Evolutionary conservation across 1,284 basidiomycete genomes (phyloP).

Genomic region (Moniliophthora roreri): DNA sequence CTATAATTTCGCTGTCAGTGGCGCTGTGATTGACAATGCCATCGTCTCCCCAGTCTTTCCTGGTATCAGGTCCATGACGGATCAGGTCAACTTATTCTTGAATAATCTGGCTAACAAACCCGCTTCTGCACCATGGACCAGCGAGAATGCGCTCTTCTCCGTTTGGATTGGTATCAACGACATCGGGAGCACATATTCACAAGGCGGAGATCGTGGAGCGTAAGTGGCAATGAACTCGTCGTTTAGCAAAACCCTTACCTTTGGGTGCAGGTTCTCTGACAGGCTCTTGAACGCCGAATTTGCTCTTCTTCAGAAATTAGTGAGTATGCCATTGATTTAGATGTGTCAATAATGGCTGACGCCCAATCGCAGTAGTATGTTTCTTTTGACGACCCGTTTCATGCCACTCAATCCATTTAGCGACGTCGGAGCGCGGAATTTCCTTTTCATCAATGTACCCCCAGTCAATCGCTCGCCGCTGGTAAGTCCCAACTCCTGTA

Average conservation of each 20-base stretch:
- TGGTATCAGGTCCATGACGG: slow-evolving; percentile 49
- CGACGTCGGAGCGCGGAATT: slow-evolving; percentile 50
- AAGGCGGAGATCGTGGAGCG: slow-evolving; percentile 46
- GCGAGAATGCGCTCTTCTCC: slow-evolving; percentile 51
- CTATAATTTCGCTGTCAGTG: slow-evolving; percentile 63
- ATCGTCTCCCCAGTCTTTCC: slow-evolving; percentile 50
- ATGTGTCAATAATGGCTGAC: neutral
- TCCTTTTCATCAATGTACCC: slow-evolving; percentile 60
- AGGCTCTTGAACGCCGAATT: slow-evolving; percentile 52
- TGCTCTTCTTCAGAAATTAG: slow-evolving; percentile 50
- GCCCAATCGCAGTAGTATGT: slow-evolving; percentile 22
- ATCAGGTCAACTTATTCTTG: slow-evolving; percentile 52
- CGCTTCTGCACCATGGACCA: slow-evolving; percentile 50
- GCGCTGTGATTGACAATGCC: slow-evolving; percentile 54
- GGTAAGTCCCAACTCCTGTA: slow-evolving; percentile 28
- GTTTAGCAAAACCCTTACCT: neutral
- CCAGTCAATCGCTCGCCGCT: slow-evolving; percentile 52
- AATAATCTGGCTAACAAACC: slow-evolving; percentile 42
- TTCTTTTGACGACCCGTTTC: neutral
- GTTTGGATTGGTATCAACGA: slow-evolving; percentile 66
- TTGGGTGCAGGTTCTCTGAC: slow-evolving; percentile 41
- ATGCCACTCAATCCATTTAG: slow-evolving; percentile 10
- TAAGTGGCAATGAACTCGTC: slow-evolving; percentile 26
- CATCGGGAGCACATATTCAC: slow-evolving; percentile 52
- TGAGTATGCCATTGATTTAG: slow-evolving; percentile 25